A percentile compares a stretch with the other conserved stretches of the same genome.
Conservation (phyloP, 148 eudicot genomes). For the Spergularia marina region DNA sequence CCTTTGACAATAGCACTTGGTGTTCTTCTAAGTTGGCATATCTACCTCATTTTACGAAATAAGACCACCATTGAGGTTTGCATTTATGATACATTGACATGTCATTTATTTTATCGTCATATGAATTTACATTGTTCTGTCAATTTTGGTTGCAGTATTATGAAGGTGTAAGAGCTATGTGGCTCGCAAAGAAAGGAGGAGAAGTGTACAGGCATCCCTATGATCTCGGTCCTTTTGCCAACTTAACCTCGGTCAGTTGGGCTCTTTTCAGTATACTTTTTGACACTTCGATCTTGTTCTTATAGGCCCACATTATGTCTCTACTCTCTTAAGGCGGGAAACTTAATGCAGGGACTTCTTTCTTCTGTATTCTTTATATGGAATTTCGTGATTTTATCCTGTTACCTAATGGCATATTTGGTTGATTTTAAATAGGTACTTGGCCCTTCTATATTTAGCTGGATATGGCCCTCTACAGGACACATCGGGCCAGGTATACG, state of each 20-base stretch:
- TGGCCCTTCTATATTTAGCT: conserved; percentile 70
- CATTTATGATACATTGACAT: neutral
- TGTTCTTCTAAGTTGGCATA: conserved; percentile 83
- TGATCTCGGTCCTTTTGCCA: conserved; percentile 82
- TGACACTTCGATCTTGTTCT: neutral
- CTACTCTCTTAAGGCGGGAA: too few relatives aligned
- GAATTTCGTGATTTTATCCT: neutral
- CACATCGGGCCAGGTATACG: conserved; percentile 81
- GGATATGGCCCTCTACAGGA: conserved; percentile 63
- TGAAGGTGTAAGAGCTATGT: conserved; percentile 97
- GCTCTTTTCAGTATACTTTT: neutral
- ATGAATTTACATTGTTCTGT: neutral
- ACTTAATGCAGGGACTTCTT: neutral
- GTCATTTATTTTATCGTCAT: neutral
- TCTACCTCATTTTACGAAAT: conserved; percentile 72
- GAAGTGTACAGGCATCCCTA: conserved; percentile 87
- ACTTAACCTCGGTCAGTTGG: conserved; percentile 63
- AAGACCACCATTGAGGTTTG: conserved; percentile 95
- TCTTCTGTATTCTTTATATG: neutral
- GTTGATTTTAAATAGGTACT: conserved; percentile 46
- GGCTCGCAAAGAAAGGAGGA: conserved; percentile 98
- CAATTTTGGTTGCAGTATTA: conserved; percentile 54
- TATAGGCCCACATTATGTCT: neutral
- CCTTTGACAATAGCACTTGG: conserved; percentile 69
- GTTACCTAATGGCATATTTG: conserved; percentile 7